phyloP scores from a whole-genome alignment of 768 basidiomycete genomes.

The Polyporus arcularius region DNA sequence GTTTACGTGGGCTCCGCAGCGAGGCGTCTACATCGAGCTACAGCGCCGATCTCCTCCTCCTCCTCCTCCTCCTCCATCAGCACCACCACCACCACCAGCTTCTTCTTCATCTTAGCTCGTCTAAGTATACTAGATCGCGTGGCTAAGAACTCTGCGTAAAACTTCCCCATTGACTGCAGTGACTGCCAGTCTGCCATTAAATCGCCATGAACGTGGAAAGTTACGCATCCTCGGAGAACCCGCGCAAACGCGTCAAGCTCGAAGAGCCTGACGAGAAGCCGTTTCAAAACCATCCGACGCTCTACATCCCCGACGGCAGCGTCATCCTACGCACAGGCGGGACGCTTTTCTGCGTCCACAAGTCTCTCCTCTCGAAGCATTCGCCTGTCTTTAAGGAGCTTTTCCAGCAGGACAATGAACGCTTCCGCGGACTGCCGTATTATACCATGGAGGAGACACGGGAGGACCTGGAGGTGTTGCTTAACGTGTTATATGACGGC shows the following conservation, averaged over 20 bases:
- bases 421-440: conserved; percentile 24
- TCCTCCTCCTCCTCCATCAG: too few relatives aligned
- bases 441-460: conserved; percentile 26
- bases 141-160: too few relatives aligned
- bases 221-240: neutral
- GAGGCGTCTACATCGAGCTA: too few relatives aligned
- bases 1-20: too few relatives aligned
- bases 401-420: conserved; percentile 18
- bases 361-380: conserved; percentile 27
- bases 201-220: too few relatives aligned
- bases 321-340: conserved; percentile 25
- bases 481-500: conserved; percentile 28
- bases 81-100: too few relatives aligned
- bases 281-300: conserved; percentile 24
- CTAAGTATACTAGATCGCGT: too few relatives aligned
- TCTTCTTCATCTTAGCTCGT: too few relatives aligned
- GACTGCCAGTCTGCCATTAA: too few relatives aligned
- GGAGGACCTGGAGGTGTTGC: conserved; percentile 28
- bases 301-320: conserved; percentile 38
- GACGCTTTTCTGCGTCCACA: conserved; percentile 30
- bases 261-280: conserved; percentile 14
- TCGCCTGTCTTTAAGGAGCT: conserved; percentile 27
- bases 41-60: too few relatives aligned
- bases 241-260: neutral
- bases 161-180: too few relatives aligned